Evolutionary conservation across 768 basidiomycete species (phyloP), one percentile per base, ranked within the genome.

Genomic region (Krasilnikovozyma curviuscula): DNA sequence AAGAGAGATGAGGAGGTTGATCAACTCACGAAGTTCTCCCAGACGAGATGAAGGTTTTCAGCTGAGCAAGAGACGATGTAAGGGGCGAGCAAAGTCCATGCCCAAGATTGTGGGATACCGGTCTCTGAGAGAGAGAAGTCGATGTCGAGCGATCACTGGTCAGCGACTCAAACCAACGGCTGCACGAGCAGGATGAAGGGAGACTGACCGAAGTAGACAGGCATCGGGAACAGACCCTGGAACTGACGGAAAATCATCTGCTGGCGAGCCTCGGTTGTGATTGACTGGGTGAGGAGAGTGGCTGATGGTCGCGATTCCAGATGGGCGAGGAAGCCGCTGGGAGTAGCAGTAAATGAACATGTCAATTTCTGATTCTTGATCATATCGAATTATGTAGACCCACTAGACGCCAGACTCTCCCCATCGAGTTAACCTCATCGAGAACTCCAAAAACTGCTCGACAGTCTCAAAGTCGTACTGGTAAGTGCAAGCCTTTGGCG

Each of bases 211-310:
- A 50, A 45, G 40, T 65, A 38, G 32, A 67, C 69, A 5, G 74
- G 72, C 72, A 76, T 73, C 0, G 75, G 75, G 65, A 73, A 73
- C n/a, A 71, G 57, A 0, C 75, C 76, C 44, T 73, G 68, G 40
- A 76, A 70, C 61, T 78, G 76, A 5, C 77, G 60, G 68, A 79
- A 76, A 39, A 71, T 67, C 70, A 76, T 71, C 64, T 79, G 73
- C 62, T 80, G 77, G 8, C 77, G 65, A 18, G 72, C 71, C 62
- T 79, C 76, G 12, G 72, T 75, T 0, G 74, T 67, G 55, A 80
- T 75, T 7, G 70, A 67, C 57, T 78, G 72, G 7, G 72, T 57
- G 14, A 79, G 64, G 12, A 78, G 60, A 40, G 68, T 61, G 1
- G 75, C 76, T 0, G 69, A 55, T 2, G 71, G 68, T 29, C 74